Percentiles rank a stretch among this genome's conserved stretches.
Conservation (phyloP, 129 eudicot species). For the Flaveria robusta region DNA sequence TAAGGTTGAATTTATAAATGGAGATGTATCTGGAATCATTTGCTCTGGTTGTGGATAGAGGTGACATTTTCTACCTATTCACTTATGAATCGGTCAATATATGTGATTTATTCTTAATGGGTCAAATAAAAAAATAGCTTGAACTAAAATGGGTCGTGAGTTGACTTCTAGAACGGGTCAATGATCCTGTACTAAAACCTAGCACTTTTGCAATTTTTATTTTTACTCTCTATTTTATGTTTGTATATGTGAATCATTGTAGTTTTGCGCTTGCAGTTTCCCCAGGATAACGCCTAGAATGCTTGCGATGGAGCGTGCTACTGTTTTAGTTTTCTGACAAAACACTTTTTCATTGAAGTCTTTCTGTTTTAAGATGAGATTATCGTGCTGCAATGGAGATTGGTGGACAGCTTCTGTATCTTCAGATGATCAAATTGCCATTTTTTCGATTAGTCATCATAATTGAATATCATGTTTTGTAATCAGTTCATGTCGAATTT, state of each 20-base stretch:
- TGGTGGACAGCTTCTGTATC: conserved; percentile 20
- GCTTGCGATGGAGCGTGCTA: conserved; percentile 21
- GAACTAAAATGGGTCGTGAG: neutral
- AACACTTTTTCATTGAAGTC: conserved; percentile 14
- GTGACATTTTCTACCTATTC: neutral
- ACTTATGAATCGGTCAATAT: neutral
- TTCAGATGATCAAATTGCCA: conserved; percentile 20
- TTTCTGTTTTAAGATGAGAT: conserved; percentile 15
- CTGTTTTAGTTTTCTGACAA: conserved; percentile 19
- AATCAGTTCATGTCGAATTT: conserved; percentile 12
- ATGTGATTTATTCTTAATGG: neutral
- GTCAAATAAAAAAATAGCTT: neutral
- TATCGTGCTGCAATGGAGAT: conserved; percentile 13
- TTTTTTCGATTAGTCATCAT: conserved; percentile 4
- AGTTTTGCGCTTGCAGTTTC: conserved; percentile 18
- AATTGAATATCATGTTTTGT: conserved; percentile 22
- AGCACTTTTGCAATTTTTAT: neutral
- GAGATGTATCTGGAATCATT: neutral
- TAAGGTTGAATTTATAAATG: neutral
- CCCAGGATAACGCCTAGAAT: neutral
- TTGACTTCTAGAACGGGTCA: too few species aligned
- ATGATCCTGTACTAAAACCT: too few species aligned
- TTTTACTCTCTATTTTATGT: neutral
- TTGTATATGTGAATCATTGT: neutral
- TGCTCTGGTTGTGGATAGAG: neutral